phyloP scores from a whole-genome alignment of 305 asterid genomes.

The Fraxinus ornus region DNA sequence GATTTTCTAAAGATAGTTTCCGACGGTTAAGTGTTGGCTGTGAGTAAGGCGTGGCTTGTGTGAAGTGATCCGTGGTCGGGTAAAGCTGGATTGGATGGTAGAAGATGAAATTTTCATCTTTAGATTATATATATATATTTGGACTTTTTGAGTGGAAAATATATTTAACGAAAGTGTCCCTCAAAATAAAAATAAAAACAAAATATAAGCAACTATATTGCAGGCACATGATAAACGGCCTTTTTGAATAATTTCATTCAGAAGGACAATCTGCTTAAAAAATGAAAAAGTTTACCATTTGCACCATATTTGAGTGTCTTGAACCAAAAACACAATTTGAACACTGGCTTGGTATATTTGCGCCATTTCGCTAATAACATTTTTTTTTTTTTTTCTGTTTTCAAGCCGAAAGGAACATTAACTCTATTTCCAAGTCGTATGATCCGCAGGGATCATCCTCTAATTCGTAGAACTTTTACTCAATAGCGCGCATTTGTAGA shows the following conservation, averaged over 20 bases:
- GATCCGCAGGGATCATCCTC: neutral
- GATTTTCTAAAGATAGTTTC: neutral
- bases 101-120: neutral
- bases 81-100: neutral
- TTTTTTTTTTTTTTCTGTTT: too few species aligned
- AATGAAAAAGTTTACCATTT: neutral
- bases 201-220: neutral
- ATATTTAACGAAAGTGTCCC: too few species aligned
- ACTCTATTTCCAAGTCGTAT: neutral
- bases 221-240: neutral
- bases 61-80: neutral
- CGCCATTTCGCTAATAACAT: neutral
- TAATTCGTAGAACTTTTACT: neutral
- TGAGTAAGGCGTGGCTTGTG: neutral
- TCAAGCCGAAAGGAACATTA: neutral
- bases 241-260: neutral
- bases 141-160: too few species aligned
- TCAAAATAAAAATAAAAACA: too few species aligned
- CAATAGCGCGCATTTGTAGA: neutral
- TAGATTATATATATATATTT: too few species aligned
- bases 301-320: neutral
- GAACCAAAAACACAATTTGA: neutral
- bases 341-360: neutral
- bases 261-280: neutral
- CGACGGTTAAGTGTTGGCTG: neutral